phyloP scores from a whole-genome alignment of 768 basidiomycete genomes.

The Phylloporus arenicola region DNA sequence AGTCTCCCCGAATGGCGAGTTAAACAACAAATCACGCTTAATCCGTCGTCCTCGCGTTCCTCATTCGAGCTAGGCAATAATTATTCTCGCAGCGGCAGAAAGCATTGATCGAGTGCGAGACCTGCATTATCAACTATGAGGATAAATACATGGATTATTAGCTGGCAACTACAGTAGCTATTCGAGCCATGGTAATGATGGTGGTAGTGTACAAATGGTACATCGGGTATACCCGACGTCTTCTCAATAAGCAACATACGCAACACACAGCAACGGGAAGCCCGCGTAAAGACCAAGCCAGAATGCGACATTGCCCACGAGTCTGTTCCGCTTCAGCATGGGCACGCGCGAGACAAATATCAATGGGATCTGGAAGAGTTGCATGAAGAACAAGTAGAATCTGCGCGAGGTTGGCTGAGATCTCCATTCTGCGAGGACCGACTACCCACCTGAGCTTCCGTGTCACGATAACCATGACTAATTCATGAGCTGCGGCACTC shows the following conservation, averaged over 20 bases:
- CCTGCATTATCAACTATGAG: too few species aligned
- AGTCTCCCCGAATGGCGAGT: neutral
- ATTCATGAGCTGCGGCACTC: slow-evolving; percentile 85
- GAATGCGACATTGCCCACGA: slow-evolving; percentile 81
- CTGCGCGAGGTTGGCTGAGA: slow-evolving; percentile 31
- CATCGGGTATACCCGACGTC: neutral
- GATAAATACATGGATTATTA: too few species aligned
- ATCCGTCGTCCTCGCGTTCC: too few species aligned
- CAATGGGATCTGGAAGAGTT: slow-evolving; percentile 89
- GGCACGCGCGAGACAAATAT: slow-evolving; percentile 78
- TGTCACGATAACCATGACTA: slow-evolving; percentile 95
- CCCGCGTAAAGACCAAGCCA: slow-evolving; percentile 92
- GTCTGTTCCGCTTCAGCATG: slow-evolving; percentile 71
- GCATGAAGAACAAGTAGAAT: slow-evolving; percentile 77
- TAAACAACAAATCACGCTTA: too few species aligned
- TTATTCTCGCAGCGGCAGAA: too few species aligned
- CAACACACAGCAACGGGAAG: slow-evolving; percentile 89
- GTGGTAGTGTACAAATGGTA: neutral
- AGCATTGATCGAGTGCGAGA: too few species aligned
- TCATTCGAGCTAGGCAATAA: too few species aligned
- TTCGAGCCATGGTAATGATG: neutral
- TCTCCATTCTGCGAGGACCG: neutral
- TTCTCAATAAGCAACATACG: slow-evolving; percentile 51
- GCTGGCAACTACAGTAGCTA: neutral
- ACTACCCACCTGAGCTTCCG: slow-evolving; percentile 74